Percentiles rank a stretch among this genome's conserved stretches.
Conservation (phyloP, 2,329 filamentous ascomycete genomes). For the Colletotrichum spinosum region DNA sequence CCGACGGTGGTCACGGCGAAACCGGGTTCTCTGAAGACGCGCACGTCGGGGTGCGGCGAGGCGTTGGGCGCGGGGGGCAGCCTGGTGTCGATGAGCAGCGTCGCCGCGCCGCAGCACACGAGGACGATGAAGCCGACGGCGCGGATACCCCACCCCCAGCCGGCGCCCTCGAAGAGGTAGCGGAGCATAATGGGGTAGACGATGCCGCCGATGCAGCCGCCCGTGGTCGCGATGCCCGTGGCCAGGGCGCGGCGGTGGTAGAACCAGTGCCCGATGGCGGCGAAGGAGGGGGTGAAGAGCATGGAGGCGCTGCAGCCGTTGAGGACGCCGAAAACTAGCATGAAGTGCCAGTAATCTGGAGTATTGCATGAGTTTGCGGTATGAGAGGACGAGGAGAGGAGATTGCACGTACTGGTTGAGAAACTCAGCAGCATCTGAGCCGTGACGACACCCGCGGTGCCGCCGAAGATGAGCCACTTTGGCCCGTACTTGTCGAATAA, state of each 20-base stretch:
- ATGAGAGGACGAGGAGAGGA: neutral
- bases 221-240: slow-evolving; percentile 83
- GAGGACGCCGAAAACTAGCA: slow-evolving; percentile 81
- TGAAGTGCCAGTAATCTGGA: slow-evolving; percentile 83
- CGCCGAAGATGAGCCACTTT: slow-evolving; percentile 75
- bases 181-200: slow-evolving; percentile 69
- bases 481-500: slow-evolving; percentile 90
- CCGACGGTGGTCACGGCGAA: slow-evolving; percentile 74
- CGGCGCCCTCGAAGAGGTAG: slow-evolving; percentile 53
- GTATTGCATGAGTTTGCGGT: neutral
- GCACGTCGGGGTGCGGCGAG: slow-evolving; percentile 70
- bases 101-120: slow-evolving; percentile 56
- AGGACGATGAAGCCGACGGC: slow-evolving; percentile 61
- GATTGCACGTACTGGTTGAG: slow-evolving; percentile 65
- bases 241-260: slow-evolving; percentile 78
- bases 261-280: slow-evolving; percentile 87
- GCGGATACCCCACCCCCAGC: slow-evolving; percentile 58
- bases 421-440: slow-evolving; percentile 77
- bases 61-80: slow-evolving; percentile 70
- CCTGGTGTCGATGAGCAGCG: slow-evolving; percentile 65
- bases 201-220: slow-evolving; percentile 77
- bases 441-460: slow-evolving; percentile 70
- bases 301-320: slow-evolving; percentile 80
- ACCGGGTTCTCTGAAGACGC: slow-evolving; percentile 70
- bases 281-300: slow-evolving; percentile 85